Evolutionary conservation across 257 asterid genomes (phyloP), one percentile per base, ranked within the genome.

Genomic region (Schizonepeta tenuifolia): DNA sequence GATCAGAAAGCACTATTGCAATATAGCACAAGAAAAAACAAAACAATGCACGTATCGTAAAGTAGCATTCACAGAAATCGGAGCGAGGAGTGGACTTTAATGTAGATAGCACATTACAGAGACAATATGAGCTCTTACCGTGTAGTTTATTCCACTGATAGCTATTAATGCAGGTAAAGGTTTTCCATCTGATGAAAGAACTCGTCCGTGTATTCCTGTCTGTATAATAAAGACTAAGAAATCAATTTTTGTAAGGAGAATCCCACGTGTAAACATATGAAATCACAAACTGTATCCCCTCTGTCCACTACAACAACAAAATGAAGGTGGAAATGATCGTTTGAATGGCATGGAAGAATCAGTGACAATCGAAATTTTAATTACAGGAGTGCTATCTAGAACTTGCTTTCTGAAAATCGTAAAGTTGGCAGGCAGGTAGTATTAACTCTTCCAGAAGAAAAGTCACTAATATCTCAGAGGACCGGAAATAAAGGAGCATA

Each of bases 131-230:
- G 62, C 41, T 33, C 68, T 21, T 77, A 84, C 89, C 75, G 84
- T 77, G 80, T 78, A 69, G 78, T 82, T 82, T 79, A 75, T 79
- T 64, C 89, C 89, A 74, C 67, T 65, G 69, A 84, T 71, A 74
- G 83, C 65, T 79, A 84, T 72, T 57, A 78, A 67, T 44, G 89
- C 89, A 4, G 89, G 85, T 67, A 84, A 79, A 51, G 84, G 83
- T 61, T 65, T 82, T 77, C 86, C 83, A 64, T 82, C 83, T 11
- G 89, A 82, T 38, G 89, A 84, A 71, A 65, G 64, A 51, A 79
- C 46, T 55, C 82, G 73, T 53, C 89, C 89, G 56, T 82, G 86
- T 71, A 84, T 58, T 68, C 89, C 89, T 2, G 84, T 79, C 89
- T 84, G 83, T 35, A 69, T 47, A 65, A 26, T 65, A 62, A 43